phyloP scores from a whole-genome alignment of 345 rosid species.

The Lenwebbia sp. region DNA sequence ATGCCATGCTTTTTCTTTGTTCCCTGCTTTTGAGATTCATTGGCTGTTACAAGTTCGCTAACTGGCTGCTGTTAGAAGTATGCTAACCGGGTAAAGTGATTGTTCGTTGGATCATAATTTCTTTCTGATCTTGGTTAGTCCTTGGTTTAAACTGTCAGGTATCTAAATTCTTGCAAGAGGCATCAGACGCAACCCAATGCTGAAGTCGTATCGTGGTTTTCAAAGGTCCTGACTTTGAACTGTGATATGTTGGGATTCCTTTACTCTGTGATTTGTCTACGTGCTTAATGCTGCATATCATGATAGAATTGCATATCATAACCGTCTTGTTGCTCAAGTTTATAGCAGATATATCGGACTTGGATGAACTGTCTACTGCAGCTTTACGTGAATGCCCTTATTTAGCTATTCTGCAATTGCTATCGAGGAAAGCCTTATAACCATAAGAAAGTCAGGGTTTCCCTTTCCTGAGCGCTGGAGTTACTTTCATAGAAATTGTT shows the following conservation, averaged over 20 bases:
- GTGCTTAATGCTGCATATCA: neutral
- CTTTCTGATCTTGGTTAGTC: neutral
- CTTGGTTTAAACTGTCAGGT: conserved; percentile 13
- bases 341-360: neutral
- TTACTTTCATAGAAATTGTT: neutral
- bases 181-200: conserved; percentile 22
- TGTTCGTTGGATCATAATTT: neutral
- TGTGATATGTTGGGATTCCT: neutral
- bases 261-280: neutral
- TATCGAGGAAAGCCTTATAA: neutral
- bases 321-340: neutral
- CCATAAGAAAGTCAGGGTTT: neutral
- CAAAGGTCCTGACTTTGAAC: conserved; percentile 15
- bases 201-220: conserved; percentile 25
- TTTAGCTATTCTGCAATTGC: neutral
- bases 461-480: neutral
- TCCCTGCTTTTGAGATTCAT: neutral
- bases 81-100: neutral
- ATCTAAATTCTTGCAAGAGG: conserved; percentile 28
- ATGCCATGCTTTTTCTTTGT: neutral
- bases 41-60: neutral
- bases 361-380: neutral
- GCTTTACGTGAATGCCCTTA: neutral
- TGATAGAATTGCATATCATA: neutral
- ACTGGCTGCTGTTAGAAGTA: neutral